Conservation (phyloP, 2,329 filamentous ascomycete genomes). For the Leptographium radiaticola region DNA sequence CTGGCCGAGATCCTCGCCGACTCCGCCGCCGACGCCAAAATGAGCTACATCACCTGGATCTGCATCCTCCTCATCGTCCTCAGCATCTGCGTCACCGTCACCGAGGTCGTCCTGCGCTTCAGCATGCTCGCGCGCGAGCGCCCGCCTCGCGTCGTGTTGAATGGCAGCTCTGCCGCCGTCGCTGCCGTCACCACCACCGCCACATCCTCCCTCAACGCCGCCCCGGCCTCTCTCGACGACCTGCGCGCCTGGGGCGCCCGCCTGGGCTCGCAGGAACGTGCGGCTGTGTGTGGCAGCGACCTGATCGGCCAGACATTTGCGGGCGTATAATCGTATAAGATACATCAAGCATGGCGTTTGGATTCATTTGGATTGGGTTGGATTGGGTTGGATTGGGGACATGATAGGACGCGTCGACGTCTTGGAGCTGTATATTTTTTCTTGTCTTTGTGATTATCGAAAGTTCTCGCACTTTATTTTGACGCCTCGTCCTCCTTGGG, state of each 20-base stretch:
- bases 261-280: constrained; percentile 9
- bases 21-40: constrained; percentile 84
- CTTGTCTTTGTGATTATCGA: background rate
- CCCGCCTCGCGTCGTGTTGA: constrained; percentile 16
- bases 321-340: constrained; percentile 8
- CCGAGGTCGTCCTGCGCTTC: constrained; percentile 80
- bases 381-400: background rate
- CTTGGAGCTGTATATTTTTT: background rate
- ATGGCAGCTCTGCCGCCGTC: background rate
- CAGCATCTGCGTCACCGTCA: constrained; percentile 80
- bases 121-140: constrained; percentile 47
- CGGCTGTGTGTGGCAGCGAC: constrained; percentile 12
- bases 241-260: constrained; percentile 11
- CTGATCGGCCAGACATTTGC: constrained; percentile 13
- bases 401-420: no score
- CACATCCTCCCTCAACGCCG: background rate
- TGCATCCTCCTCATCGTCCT: constrained; percentile 88
- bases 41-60: constrained; percentile 96
- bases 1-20: constrained; percentile 90
- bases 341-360: background rate
- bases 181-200: background rate
- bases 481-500: background rate
- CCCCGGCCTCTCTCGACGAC: constrained; percentile 8
- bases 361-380: background rate
- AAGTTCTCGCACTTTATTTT: background rate